Conservation (phyloP, 2,329 filamentous ascomycete species). For the Trichoderma sp. region DNA sequence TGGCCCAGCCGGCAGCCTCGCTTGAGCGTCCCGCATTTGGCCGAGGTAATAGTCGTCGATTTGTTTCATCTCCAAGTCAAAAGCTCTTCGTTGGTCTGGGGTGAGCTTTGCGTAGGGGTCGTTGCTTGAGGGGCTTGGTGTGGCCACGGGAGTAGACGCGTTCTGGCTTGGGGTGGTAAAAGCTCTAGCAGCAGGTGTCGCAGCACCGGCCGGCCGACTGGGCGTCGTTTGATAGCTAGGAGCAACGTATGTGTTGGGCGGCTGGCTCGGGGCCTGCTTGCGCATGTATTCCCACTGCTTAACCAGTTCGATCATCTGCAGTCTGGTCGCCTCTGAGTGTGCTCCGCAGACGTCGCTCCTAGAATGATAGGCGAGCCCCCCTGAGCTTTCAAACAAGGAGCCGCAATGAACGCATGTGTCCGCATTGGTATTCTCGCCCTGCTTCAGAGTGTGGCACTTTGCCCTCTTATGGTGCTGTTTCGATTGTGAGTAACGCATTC, state of each 20-base stretch:
- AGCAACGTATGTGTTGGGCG: not conserved
- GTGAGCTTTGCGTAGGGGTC: slow-evolving; percentile 53
- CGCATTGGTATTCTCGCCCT: slow-evolving; percentile 31
- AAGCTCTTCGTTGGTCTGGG: slow-evolving; percentile 32
- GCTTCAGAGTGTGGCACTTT: not conserved
- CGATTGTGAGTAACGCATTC: slow-evolving; percentile 1
- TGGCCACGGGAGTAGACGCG: not conserved
- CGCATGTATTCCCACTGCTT: not conserved
- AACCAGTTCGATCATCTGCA: slow-evolving; percentile 2
- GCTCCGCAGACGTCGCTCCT: slow-evolving; percentile 52
- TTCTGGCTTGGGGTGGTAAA: slow-evolving; percentile 4
- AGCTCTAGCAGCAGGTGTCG: not conserved
- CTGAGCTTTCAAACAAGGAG: slow-evolving; percentile 45
- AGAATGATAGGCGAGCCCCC: slow-evolving; percentile 50
- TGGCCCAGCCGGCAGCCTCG: slow-evolving; percentile 42
- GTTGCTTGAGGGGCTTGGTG: slow-evolving; percentile 31
- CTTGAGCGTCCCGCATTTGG: slow-evolving; percentile 47
- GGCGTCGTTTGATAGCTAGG: not conserved
- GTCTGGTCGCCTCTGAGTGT: slow-evolving; percentile 35
- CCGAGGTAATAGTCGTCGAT: slow-evolving; percentile 44
- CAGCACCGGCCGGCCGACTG: not conserved
- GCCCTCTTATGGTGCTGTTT: slow-evolving; percentile 25
- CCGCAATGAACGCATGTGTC: slow-evolving; percentile 51
- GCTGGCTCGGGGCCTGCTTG: not conserved
- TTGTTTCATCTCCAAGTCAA: slow-evolving; percentile 38